Base-by-base conservation (phyloP, 139 green algal species). In the Parachlorella kessleri region DNA sequence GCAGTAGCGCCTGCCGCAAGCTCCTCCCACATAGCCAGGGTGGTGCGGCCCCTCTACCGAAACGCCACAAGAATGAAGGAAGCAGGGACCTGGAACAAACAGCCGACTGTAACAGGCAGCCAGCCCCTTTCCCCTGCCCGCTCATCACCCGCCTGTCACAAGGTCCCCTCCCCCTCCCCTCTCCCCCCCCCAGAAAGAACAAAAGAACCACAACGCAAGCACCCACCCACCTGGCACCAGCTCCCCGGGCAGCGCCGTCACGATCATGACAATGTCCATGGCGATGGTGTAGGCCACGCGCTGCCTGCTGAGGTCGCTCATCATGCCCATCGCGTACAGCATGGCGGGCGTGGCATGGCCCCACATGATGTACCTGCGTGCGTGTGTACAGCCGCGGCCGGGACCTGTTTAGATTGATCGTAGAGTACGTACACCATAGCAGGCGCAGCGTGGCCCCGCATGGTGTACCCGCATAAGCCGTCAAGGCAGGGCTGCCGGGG, bases 321-420 rank as follows among this genome's bases (percentile, higher is more conserved):
- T 89, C 71, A 91, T 84, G 14, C 70, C 83, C 35, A 92, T 73
- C 39, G 88, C 75, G 66, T 87, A 89, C 1, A 90, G 42, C 83
- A 92, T 92, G 75, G 82, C 73, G 23, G 87, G 87, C 4, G 87
- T 92, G 59, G 87, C 88, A 37, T 89, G 83, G 2, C 66, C 65
- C 87, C 87, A 92, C 75, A 91, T 89, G 28, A 88, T 70, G 64
- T 91, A 92, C 55, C 81, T 80, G 75, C 32, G 36, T 18, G 32
- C 36, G 28, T 30, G 36, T 64, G 48, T 33, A 73, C 54, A 77
- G 73, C 1, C 69, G 84, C 6, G 68, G 36, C 1, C n/a, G n/a
- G n/a, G n/a, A n/a, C n/a, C n/a, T n/a, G n/a, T n/a, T n/a, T n/a
- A n/a, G n/a, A n/a, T n/a, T n/a, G n/a, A n/a, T n/a, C n/a, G n/a